Conservation (phyloP, 2,329 filamentous ascomycete species). For the Orbilia ellipsospora region DNA sequence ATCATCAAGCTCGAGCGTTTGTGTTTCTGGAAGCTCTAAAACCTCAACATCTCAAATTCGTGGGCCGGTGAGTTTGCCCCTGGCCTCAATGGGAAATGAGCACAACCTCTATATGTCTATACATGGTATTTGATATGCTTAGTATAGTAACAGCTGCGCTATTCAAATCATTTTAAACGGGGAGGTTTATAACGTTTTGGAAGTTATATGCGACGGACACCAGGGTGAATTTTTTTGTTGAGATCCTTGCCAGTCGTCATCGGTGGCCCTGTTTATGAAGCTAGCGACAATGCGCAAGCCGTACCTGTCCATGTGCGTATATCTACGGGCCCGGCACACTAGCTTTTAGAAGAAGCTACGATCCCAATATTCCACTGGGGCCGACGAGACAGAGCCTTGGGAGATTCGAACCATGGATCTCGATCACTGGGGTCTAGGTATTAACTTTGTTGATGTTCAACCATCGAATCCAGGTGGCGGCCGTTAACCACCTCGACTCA, state of each 20-base stretch:
- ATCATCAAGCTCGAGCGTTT: constrained; percentile 8
- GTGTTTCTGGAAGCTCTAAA: constrained; percentile 22
- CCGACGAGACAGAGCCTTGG: constrained; percentile 7
- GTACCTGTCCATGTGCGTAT: neutral
- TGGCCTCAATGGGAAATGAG: constrained; percentile 13
- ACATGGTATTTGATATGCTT: constrained; percentile 6
- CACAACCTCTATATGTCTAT: neutral
- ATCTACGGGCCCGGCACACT: neutral
- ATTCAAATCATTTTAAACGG: neutral
- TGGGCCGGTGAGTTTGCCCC: neutral
- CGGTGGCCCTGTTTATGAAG: constrained; percentile 4
- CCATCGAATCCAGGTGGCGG: neutral
- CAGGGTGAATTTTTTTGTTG: neutral
- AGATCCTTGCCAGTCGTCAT: neutral
- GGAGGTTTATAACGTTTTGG: neutral
- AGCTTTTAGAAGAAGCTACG: constrained; percentile 14
- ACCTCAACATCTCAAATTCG: neutral
- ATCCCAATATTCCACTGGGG: neutral
- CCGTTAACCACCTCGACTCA: neutral
- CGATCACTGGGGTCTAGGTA: constrained; percentile 1
- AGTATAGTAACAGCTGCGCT: neutral
- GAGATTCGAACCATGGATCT: constrained; percentile 40
- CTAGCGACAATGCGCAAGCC: neutral
- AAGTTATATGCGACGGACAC: constrained; percentile 18
- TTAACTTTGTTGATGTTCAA: neutral